phyloP scores from a whole-genome alignment of 1,284 basidiomycete species.

The Cryptococcus hybrid region DNA sequence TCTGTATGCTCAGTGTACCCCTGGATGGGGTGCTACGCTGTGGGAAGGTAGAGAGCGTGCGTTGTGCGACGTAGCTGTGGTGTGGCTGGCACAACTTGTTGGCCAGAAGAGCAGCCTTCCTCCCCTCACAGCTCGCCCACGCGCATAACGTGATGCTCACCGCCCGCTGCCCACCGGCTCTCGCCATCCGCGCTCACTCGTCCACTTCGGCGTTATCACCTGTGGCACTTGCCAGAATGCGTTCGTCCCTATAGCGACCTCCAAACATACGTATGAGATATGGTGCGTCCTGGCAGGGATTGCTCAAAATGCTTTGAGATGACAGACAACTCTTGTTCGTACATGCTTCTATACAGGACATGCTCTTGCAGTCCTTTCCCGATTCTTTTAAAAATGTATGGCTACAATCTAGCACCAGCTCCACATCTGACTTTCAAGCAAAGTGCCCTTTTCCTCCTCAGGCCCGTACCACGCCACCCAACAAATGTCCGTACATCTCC shows the following conservation, averaged over 20 bases:
- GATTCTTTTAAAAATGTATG: no score
- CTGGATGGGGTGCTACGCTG: background rate
- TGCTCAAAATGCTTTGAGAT: no score
- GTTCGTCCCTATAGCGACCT: no score
- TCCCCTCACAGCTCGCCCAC: background rate
- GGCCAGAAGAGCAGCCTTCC: background rate
- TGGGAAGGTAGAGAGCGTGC: background rate
- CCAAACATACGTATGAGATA: no score
- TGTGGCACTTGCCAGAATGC: background rate
- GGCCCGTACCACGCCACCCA: slow-evolving; percentile 23
- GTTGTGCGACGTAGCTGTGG: background rate
- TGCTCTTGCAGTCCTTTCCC: no score
- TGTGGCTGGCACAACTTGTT: background rate
- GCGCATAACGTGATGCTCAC: background rate
- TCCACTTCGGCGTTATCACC: background rate
- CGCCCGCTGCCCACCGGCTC: background rate
- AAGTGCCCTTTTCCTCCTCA: slow-evolving; percentile 7
- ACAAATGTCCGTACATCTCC: slow-evolving; percentile 17
- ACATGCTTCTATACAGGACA: no score
- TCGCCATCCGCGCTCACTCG: background rate
- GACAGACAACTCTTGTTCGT: no score
- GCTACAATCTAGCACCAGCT: slow-evolving; percentile 14
- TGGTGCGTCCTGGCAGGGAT: no score
- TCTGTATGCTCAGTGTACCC: background rate
- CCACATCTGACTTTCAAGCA: slow-evolving; percentile 23